Evolutionary conservation across 2,329 filamentous ascomycete species (phyloP), one percentile per base, ranked within the genome.

Genomic region (Paecilomyces fulvus): DNA sequence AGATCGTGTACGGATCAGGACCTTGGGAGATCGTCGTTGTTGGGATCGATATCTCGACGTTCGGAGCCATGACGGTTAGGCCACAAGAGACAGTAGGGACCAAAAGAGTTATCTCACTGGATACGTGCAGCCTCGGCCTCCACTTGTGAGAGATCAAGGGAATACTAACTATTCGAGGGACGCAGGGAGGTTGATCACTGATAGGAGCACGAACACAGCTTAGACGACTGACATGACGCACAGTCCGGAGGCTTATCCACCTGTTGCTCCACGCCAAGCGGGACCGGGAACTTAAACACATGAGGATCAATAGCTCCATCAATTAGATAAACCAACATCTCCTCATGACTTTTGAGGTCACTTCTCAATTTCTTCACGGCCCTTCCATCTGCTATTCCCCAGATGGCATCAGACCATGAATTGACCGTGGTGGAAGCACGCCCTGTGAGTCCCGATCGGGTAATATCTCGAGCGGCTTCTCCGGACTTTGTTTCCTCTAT

Each of bases 1-100:
- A 87, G 63, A 80, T 67, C 0, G 83, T 86, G 71, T 81, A 82
- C 2, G 81, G 75, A 62, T 83, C 83, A 55, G 75, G 67, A 21
- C 73, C 71, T 8, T 70, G 69, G n/a, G 77, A 74, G 31, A 73
- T 67, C 49, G 72, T 73, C 7, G 79, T 79, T 31, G 76, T 79
- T n/a, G 81, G 75, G 54, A 79, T 76, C 51, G 72, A 66, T 57
- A 79, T 77, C 58, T 79, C 75, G 51, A 77, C 64, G 20, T 63
- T 64, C 1, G 76, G 69, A 6, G 74, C 69, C 76, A 79, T 78
- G 51, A 4, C 62, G 59, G 30, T 5, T 23, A 28, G 23, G 30
- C 9, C 12, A 3, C 4, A 52, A 51, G 4, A 6, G 30, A 28
- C 31, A 21, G 30, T 20, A 52, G 11, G 8, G 54, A 55, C 50